These are phyloP conservation scores for Cordyceps cicadae DNA, from an alignment of 2,329 filamentous ascomycete genomes.

Conservation along the genomic window DNA sequence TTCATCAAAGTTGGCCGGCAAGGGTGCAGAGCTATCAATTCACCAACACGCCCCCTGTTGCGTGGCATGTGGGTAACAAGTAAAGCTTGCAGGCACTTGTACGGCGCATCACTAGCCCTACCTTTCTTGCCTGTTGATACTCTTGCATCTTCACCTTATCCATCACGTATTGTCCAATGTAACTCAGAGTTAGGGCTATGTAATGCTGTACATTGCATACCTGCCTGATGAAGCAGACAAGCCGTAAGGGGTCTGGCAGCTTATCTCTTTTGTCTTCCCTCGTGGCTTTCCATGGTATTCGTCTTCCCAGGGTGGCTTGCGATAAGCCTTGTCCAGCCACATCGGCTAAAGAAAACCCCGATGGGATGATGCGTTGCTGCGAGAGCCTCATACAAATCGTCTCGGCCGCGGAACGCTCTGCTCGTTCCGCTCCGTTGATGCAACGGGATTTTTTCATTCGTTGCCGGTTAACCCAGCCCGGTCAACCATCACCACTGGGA, in stretches of 20 bases:
- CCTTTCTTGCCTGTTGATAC: neutral
- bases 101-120: neutral
- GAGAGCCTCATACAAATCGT: conserved; percentile 4
- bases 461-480: neutral
- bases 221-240: neutral
- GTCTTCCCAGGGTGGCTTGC: neutral
- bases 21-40: neutral
- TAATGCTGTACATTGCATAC: neutral
- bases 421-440: neutral
- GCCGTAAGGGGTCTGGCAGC: neutral
- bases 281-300: neutral
- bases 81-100: neutral
- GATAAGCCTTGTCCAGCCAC: conserved; percentile 7
- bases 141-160: neutral
- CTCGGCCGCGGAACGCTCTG: neutral
- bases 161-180: neutral
- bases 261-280: neutral
- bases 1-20: neutral
- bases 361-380: neutral
- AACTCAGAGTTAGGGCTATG: neutral
- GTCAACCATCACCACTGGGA: neutral
- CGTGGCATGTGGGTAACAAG: conserved; percentile 3
- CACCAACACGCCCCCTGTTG: conserved; percentile 4
- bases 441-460: neutral
- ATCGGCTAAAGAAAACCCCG: neutral